Percentiles rank a stretch among this genome's conserved stretches.
Evolutionary conservation across 1,139 yeast genomes (phyloP).

Genomic region (Komagataea norvegica): DNA sequence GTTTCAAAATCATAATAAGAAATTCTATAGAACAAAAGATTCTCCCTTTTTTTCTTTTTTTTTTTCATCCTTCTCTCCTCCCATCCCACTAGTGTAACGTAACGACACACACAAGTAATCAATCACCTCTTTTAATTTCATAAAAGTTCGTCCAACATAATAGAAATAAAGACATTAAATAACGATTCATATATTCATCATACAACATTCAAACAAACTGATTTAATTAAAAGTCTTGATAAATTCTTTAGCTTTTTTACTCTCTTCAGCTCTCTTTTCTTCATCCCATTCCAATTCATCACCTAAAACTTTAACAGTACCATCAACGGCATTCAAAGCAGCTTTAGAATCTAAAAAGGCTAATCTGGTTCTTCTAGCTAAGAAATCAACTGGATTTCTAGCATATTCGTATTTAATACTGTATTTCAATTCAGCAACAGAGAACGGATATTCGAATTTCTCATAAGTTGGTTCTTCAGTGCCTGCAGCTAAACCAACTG

Average conservation of each 20-base stretch:
- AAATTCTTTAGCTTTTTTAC: conserved; percentile 47
- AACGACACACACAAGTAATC: too few relatives aligned
- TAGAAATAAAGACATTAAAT: background rate
- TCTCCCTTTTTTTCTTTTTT: too few relatives aligned
- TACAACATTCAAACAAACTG: too few relatives aligned
- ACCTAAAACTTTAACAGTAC: conserved; percentile 83
- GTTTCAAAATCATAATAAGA: too few relatives aligned
- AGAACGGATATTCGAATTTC: conserved; percentile 77
- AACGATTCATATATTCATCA: background rate
- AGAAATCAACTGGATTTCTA: conserved; percentile 83
- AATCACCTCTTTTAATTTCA: too few relatives aligned
- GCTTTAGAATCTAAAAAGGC: conserved; percentile 89
- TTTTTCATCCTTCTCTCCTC: too few relatives aligned
- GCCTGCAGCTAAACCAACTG: conserved; percentile 53
- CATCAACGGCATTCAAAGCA: conserved; percentile 76
- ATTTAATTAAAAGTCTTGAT: conserved; percentile 41
- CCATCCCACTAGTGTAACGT: too few relatives aligned
- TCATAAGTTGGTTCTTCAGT: conserved; percentile 28
- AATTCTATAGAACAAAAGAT: too few relatives aligned
- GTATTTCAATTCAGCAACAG: conserved; percentile 87
- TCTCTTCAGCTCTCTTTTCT: conserved; percentile 53
- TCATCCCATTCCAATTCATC: conserved; percentile 72
- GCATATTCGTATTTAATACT: conserved; percentile 80
- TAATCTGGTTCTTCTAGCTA: conserved; percentile 89
- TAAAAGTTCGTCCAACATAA: too few relatives aligned